phyloP scores from a whole-genome alignment of 169 alveolate genomes.

The Plasmodium malariae region DNA sequence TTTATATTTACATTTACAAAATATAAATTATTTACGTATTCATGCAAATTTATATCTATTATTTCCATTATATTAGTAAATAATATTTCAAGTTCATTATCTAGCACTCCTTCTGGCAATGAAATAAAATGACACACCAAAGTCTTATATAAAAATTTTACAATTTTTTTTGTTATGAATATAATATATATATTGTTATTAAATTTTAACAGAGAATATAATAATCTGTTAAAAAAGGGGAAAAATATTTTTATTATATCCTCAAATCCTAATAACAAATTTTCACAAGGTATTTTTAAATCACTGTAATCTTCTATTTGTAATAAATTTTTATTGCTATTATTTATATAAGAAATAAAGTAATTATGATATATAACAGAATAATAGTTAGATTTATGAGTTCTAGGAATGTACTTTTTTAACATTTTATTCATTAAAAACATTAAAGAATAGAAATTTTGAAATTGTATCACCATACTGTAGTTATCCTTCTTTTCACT shows the following conservation, averaged over 20 bases:
- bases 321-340: constrained; percentile 40
- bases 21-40: constrained; percentile 49
- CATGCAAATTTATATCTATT: constrained; percentile 47
- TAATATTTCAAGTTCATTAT: constrained; percentile 43
- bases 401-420: constrained; percentile 52
- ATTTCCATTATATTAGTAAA: constrained; percentile 60
- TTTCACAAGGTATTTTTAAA: constrained; percentile 71
- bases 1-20: constrained; percentile 22
- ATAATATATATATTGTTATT: constrained; percentile 31
- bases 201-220: constrained; percentile 26
- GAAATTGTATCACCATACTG: constrained; percentile 43
- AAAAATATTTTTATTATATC: constrained; percentile 59
- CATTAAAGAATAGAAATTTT: constrained; percentile 47
- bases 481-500: constrained; percentile 4
- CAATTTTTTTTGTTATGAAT: constrained; percentile 25
- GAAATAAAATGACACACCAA: constrained; percentile 39
- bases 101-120: constrained; percentile 45
- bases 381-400: constrained; percentile 1
- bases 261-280: constrained; percentile 64
- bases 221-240: constrained; percentile 36
- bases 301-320: constrained; percentile 35
- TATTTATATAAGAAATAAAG: constrained; percentile 44
- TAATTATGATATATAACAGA: constrained; percentile 55
- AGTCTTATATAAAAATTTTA: constrained; percentile 51
- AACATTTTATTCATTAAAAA: constrained; percentile 50